These are phyloP conservation scores for Mycosphaerelloides madeirae DNA, from an alignment of 2,329 filamentous ascomycete species.

Conservation along the genomic window DNA sequence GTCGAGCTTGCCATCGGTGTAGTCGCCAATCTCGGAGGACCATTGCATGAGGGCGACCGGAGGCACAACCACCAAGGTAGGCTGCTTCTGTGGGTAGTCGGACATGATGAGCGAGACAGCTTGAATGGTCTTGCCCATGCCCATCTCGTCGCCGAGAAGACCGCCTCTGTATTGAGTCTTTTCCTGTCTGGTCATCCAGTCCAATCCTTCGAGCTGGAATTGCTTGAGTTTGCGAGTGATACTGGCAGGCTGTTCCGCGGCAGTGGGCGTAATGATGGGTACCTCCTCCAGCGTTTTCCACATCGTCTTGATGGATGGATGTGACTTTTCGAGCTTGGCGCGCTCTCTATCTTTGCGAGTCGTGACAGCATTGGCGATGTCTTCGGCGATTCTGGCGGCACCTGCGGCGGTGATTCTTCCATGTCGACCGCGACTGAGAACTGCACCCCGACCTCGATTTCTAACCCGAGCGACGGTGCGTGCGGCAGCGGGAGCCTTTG, in stretches of 20 bases:
- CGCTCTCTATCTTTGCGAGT: constrained; percentile 48
- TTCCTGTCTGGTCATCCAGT: constrained; percentile 94
- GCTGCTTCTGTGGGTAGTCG: constrained; percentile 77
- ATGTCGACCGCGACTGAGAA: constrained; percentile 14
- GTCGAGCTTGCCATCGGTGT: constrained; percentile 85
- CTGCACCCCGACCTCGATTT: constrained; percentile 5
- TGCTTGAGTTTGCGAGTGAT: constrained; percentile 84
- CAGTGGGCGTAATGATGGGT: constrained; percentile 59
- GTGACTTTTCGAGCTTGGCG: constrained; percentile 64
- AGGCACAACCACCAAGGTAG: constrained; percentile 46
- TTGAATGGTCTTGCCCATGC: constrained; percentile 97
- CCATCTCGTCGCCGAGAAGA: constrained; percentile 95
- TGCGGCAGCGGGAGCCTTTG: background rate
- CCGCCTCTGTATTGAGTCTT: constrained; percentile 80
- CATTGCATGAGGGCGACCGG: constrained; percentile 19
- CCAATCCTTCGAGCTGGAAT: constrained; percentile 88
- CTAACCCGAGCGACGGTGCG: background rate
- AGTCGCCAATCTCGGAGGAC: constrained; percentile 51
- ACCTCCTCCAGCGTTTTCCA: constrained; percentile 71
- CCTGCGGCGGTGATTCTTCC: constrained; percentile 22
- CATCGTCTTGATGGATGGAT: constrained; percentile 78
- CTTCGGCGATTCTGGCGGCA: constrained; percentile 19
- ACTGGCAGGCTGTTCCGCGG: constrained; percentile 65
- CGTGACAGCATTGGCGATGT: constrained; percentile 12
- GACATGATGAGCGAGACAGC: constrained; percentile 98